Evolutionary conservation across 192 early-diverging fungal genomes (phyloP), one percentile per base, ranked within the genome.

Genomic region (Funneliformis geosporum): DNA sequence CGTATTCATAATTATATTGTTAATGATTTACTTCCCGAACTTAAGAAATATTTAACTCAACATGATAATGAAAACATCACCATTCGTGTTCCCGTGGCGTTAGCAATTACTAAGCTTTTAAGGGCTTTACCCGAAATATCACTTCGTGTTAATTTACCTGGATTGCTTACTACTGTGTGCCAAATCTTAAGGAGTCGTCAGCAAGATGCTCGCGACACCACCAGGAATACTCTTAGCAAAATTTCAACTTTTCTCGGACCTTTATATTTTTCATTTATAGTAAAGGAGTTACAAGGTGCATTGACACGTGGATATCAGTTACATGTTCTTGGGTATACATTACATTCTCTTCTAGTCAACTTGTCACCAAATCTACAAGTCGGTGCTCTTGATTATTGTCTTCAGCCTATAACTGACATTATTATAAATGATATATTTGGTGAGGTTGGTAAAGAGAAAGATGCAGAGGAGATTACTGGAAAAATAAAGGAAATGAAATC

Each of bases 381-480:
- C 2, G 95, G 94, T 33, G 88, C 90, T 5, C 81, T 98, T 28
- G 96, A 99, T 82, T 88, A 91, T 68, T 94, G 95, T 62, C 80
- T 96, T 16, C 88, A 88, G 50, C 85, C 85, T 18, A 82, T 98
- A 44, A 87, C 94, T 4, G 81, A 88, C 38, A 89, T 99, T 27
- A 83, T 96, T 21, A 83, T 95, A 8, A 90, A 93, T 79, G 98
- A 99, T 81, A 90, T 99, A 42, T 99, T 99, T 90, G 98, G 98
- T 4, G 87, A 92, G 43, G 85, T 92, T 33, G 96, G 92, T 39
- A 87, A 91, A 78, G 98, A 99, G 79, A 94, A 96, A 80, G 95
- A 98, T 73, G 89, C 93, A 0, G 90, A 94, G 78, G 98, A 96
- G 76, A 93, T 97, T 80, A 92, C 89, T 16, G 92, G 91, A 33